Evolutionary conservation across 768 basidiomycete species (phyloP).

Genomic region (Auricularia sp.): DNA sequence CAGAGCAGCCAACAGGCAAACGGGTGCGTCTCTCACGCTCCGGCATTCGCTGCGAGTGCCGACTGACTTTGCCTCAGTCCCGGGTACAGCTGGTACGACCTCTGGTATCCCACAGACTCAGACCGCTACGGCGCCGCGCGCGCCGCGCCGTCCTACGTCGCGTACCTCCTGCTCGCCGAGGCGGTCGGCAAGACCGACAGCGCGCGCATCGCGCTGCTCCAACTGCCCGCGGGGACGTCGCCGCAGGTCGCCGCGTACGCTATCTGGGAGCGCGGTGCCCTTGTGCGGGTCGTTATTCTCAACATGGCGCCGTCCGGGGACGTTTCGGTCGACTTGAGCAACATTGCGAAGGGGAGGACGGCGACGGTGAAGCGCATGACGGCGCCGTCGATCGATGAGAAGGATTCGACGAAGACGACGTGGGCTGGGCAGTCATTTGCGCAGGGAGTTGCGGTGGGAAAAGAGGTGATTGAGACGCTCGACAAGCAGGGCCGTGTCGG

Average conservation of each 20-base stretch:
- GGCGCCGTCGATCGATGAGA: slow-evolving; percentile 20
- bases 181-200: slow-evolving; percentile 18
- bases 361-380: slow-evolving; percentile 21
- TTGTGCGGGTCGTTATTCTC: slow-evolving; percentile 20
- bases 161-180: slow-evolving; percentile 25
- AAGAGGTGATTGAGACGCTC: slow-evolving; percentile 14
- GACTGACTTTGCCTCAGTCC: neutral
- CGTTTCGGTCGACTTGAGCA: slow-evolving; percentile 12
- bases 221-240: slow-evolving; percentile 10
- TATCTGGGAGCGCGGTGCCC: slow-evolving; percentile 21
- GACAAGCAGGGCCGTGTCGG: slow-evolving; percentile 14
- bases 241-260: slow-evolving; percentile 22
- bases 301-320: slow-evolving; percentile 14
- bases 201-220: slow-evolving; percentile 17
- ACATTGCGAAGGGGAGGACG: neutral
- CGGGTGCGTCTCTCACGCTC: slow-evolving; percentile 16
- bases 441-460: slow-evolving; percentile 20
- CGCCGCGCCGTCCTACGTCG: slow-evolving; percentile 23
- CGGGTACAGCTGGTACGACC: slow-evolving; percentile 20
- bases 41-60: neutral
- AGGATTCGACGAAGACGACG: slow-evolving; percentile 15
- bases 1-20: slow-evolving; percentile 25
- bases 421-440: slow-evolving; percentile 25
- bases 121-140: slow-evolving; percentile 19
- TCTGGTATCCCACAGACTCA: slow-evolving; percentile 22